Conservation (phyloP, 257 asterid species). For the Nicotiana tomentosiformis region DNA sequence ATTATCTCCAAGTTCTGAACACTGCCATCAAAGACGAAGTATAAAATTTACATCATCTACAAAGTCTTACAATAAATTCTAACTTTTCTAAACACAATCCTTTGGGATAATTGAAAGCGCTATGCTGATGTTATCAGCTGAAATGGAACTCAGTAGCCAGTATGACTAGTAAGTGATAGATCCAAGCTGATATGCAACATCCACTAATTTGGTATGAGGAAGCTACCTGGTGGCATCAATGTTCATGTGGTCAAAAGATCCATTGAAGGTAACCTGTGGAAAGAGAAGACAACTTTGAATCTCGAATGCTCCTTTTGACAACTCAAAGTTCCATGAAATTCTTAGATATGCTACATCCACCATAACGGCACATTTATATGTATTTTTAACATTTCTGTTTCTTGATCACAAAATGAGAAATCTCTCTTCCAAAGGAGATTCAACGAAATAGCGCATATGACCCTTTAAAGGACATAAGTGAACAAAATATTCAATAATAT, state of each 20-base stretch:
- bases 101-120: background rate
- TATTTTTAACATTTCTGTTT: background rate
- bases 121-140: background rate
- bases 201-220: conserved; percentile 12
- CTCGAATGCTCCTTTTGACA: background rate
- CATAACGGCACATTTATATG: background rate
- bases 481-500: background rate
- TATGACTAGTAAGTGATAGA: background rate
- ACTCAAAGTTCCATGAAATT: background rate
- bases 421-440: background rate
- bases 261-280: conserved; percentile 87
- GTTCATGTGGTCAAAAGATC: conserved; percentile 97
- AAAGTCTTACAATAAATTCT: background rate
- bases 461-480: background rate
- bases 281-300: conserved; percentile 3
- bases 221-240: conserved; percentile 90
- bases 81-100: background rate
- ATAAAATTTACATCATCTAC: background rate
- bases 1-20: conserved; percentile 94
- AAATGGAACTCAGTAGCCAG: background rate
- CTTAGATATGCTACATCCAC: background rate
- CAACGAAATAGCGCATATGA: background rate
- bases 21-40: conserved; percentile 43
- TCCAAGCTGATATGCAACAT: background rate
- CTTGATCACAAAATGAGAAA: background rate